Percentiles rank a stretch among this genome's conserved stretches.
These are phyloP conservation scores for Platanthera guangdongensis DNA, from an alignment of 106 monocot species.

Conservation along the genomic window DNA sequence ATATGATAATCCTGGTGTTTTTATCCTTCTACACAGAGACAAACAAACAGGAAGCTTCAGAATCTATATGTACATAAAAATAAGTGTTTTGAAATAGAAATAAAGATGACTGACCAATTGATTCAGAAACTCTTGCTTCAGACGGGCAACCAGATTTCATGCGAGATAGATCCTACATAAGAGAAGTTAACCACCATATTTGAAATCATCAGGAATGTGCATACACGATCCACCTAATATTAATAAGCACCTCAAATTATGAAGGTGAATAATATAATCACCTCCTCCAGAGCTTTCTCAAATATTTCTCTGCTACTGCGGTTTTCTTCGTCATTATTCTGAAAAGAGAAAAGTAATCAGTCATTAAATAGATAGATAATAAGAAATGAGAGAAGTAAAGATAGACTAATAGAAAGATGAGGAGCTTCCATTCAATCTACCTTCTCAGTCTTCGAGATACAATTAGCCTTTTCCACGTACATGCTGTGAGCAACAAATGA, in stretches of 20 bases:
- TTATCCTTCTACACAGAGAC: neutral
- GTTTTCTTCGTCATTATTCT: neutral
- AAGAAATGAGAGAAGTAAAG: neutral
- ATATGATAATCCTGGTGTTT: neutral
- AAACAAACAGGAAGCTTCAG: neutral
- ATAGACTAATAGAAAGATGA: neutral
- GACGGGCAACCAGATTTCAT: neutral
- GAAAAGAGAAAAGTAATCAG: neutral
- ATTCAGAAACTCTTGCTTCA: neutral
- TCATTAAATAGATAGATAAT: neutral
- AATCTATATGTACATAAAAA: neutral
- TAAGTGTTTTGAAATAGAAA: neutral
- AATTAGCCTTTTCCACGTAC: constrained; percentile 1
- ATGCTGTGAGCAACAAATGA: constrained; percentile 5
- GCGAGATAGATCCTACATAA: neutral
- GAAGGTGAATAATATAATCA: neutral
- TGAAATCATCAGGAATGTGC: neutral
- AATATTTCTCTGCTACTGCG: neutral
- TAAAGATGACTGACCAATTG: constrained; percentile 3
- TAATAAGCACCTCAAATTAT: constrained; percentile 1
- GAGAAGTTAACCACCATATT: constrained; percentile 1
- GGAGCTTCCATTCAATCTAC: neutral
- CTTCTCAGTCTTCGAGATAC: constrained; percentile 9
- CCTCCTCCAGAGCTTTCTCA: constrained; percentile 6
- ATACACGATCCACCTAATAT: neutral